Evolutionary conservation across 805 yeast genomes (phyloP).

Genomic region (Zygoascus tannicola): DNA sequence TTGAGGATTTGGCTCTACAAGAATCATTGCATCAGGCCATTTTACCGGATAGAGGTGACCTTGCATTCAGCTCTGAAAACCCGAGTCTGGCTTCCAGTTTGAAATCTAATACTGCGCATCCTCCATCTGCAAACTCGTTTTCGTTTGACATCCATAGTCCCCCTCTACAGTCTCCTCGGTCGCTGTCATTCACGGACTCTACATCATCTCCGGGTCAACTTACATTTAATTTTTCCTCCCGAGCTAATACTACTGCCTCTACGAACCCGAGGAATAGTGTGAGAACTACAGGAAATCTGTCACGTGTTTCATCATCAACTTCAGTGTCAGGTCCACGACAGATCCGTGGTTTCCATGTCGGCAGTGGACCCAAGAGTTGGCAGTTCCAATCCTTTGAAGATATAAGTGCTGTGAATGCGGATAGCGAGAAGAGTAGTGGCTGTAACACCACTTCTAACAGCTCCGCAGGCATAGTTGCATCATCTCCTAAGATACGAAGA

Average conservation of each 20-base stretch:
- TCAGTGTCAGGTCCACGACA: constrained; percentile 11
- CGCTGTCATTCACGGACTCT: constrained; percentile 1
- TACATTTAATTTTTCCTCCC: background rate
- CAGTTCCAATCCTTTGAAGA: background rate
- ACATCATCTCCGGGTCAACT: background rate
- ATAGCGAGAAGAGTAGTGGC: background rate
- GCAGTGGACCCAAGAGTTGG: constrained; percentile 1
- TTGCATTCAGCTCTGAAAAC: background rate
- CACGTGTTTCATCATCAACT: constrained; percentile 3
- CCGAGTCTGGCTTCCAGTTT: background rate
- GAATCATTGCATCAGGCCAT: background rate
- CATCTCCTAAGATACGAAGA: constrained; percentile 11
- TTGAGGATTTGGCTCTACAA: background rate
- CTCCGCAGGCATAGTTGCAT: background rate
- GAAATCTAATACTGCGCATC: background rate
- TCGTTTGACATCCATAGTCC: background rate
- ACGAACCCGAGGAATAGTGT: background rate
- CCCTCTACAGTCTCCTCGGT: background rate
- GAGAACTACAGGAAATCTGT: background rate
- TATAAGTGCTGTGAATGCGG: background rate
- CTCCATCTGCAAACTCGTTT: background rate
- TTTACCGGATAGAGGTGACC: background rate
- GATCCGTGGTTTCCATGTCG: constrained; percentile 5
- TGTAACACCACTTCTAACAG: background rate
- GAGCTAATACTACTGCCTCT: background rate